Evolutionary conservation across 208 protist species (phyloP), one percentile per base, ranked within the genome.

Genomic region (Vickermania spadyakhi): DNA sequence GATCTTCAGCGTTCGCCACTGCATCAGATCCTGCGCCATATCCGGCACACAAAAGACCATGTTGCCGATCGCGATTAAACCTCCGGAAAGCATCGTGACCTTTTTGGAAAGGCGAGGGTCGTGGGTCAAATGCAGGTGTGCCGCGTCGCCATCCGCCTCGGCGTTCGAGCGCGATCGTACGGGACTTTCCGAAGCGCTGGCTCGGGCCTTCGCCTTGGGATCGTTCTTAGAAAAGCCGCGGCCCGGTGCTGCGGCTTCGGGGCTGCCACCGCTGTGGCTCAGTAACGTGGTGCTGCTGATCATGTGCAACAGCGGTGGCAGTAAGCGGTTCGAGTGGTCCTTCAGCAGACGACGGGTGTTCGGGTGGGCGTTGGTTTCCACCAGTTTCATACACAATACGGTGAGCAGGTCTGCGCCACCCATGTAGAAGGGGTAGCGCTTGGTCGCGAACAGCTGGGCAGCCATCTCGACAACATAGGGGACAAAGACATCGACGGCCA

Each of bases 221-320:
- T 7, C 11, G 36, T 7, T n/a, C 7, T 18, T 7, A 7, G 58
- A 78, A 81, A 31, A 74, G 80, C 28, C 56, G 76, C 58, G 77
- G 73, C 52, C 73, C 31, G 25, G 66, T n/a, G n/a, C 64, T n/a
- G 49, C 50, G 2, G 36, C 64, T 42, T 78, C 58, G 22, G 69
- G 66, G 45, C 57, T 36, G 0, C 29, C 63, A 0, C 66, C 27
- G 13, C 61, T 60, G 52, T 72, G 64, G 52, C 78, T 23, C 0
- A 42, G 18, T n/a, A 49, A 30, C 2, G 31, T n/a, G 54, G 41
- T 57, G 23, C 31, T 60, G 30, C 62, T 52, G 31, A 68, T 76
- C 85, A 92, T 89, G 25, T 69, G 63, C 54, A 75, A 67, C 41
- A 92, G 72, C n/a, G 73, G 72, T 29, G 75, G 79, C 53, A 92